phyloP scores from a whole-genome alignment of 768 basidiomycete genomes.

The Suillus luteus region DNA sequence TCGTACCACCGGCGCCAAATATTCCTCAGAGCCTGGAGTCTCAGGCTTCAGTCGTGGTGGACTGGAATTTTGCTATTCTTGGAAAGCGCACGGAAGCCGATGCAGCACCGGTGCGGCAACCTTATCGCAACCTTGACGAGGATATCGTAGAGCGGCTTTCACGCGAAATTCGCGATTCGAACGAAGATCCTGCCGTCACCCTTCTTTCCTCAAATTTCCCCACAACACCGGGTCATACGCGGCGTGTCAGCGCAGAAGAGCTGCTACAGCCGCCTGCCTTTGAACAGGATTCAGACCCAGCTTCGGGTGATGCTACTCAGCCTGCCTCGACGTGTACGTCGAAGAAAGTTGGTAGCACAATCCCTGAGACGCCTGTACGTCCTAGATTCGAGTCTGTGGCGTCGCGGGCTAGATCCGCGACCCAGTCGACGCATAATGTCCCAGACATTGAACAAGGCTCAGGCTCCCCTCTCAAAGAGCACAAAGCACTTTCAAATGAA shows the following conservation, averaged over 20 bases:
- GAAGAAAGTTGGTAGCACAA: constrained; percentile 14
- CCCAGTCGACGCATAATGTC: constrained; percentile 15
- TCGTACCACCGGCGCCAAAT: constrained; percentile 41
- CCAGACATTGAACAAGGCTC: constrained; percentile 10
- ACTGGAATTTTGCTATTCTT: constrained; percentile 49
- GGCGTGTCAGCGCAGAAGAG: constrained; percentile 26
- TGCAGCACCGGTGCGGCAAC: constrained; percentile 26
- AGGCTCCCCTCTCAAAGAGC: constrained; percentile 8
- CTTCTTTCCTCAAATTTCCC: constrained; percentile 7
- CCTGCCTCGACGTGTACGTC: not conserved
- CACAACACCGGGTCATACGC: constrained; percentile 13
- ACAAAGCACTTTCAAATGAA: constrained; percentile 3
- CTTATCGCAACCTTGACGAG: constrained; percentile 29
- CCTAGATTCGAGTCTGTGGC: constrained; percentile 23
- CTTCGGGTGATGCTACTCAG: not conserved
- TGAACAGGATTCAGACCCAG: constrained; percentile 1
- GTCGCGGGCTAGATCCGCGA: constrained; percentile 20
- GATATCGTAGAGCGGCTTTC: constrained; percentile 22
- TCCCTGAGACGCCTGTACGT: constrained; percentile 24
- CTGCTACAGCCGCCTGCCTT: constrained; percentile 24
- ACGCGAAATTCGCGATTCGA: constrained; percentile 24
- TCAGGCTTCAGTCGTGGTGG: constrained; percentile 54
- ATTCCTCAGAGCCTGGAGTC: constrained; percentile 49
- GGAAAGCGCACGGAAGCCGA: constrained; percentile 27
- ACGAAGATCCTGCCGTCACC: constrained; percentile 20